Evolutionary conservation across 495 filamentous ascomycete species (phyloP).

Genomic region (Xylaria venustula): DNA sequence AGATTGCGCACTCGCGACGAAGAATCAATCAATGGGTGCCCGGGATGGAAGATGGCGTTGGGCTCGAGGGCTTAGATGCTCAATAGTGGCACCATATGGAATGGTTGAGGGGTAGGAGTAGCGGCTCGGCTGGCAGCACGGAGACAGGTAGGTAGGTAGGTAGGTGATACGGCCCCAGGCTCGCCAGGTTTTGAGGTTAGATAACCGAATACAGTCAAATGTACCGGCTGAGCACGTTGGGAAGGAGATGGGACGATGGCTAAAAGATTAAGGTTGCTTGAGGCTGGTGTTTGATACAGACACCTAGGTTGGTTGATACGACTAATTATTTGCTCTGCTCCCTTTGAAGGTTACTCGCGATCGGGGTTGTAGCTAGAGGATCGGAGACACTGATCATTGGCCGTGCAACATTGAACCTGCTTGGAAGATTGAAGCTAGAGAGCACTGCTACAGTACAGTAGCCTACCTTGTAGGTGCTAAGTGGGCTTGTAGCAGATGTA

Average conservation of each 20-base stretch:
- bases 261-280: neutral
- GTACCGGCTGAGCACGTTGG: neutral
- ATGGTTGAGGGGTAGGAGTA: slow-evolving; percentile 11
- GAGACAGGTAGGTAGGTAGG: slow-evolving; percentile 15
- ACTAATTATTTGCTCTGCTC: slow-evolving; percentile 13
- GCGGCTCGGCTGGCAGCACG: slow-evolving; percentile 10
- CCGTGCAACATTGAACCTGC: slow-evolving; percentile 1
- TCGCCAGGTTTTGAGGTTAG: no score
- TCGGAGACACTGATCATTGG: slow-evolving; percentile 24
- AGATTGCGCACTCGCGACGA: neutral
- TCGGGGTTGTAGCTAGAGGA: slow-evolving; percentile 26
- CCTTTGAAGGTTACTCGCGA: slow-evolving; percentile 19
- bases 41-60: neutral
- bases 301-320: slow-evolving; percentile 2
- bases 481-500: neutral
- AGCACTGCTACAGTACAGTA: neutral
- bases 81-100: neutral
- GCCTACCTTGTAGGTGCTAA: no score
- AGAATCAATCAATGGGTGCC: neutral
- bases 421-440: slow-evolving; percentile 3
- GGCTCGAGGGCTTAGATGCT: neutral
- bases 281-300: neutral
- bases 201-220: neutral
- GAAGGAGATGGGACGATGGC: neutral
- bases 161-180: neutral